phyloP scores from a whole-genome alignment of 495 filamentous ascomycete species.

The Xylaria telfairii region DNA sequence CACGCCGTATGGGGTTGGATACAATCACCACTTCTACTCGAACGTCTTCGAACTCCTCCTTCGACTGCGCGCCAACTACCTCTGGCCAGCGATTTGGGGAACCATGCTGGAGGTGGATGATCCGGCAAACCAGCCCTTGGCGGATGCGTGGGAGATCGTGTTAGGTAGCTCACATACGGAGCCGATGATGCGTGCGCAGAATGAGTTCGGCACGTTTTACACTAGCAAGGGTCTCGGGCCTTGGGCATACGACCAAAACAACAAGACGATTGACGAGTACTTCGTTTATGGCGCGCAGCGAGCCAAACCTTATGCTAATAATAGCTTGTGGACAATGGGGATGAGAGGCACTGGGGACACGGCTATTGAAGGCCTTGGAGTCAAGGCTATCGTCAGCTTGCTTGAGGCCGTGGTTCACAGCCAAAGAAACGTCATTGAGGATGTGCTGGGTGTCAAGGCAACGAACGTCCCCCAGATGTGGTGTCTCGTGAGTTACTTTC shows the following conservation, averaged over 20 bases:
- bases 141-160: constrained; percentile 75
- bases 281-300: constrained; percentile 70
- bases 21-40: constrained; percentile 67
- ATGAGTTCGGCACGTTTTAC: constrained; percentile 69
- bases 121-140: constrained; percentile 66
- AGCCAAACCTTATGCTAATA: constrained; percentile 67
- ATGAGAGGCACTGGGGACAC: constrained; percentile 77
- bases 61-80: constrained; percentile 71
- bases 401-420: constrained; percentile 65
- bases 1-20: constrained; percentile 63
- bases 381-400: constrained; percentile 61
- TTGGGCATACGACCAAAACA: constrained; percentile 73
- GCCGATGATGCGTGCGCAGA: constrained; percentile 73
- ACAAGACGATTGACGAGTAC: constrained; percentile 67
- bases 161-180: constrained; percentile 76
- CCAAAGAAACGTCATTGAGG: constrained; percentile 62
- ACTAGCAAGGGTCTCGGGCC: constrained; percentile 48
- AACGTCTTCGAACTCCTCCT: constrained; percentile 76
- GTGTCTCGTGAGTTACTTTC: constrained; percentile 52
- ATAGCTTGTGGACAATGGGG: constrained; percentile 69
- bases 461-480: constrained; percentile 70
- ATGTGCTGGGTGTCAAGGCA: constrained; percentile 62
- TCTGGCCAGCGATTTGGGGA: constrained; percentile 77
- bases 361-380: constrained; percentile 58
- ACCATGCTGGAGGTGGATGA: constrained; percentile 76